Evolutionary conservation across 2,329 filamentous ascomycete species (phyloP).

Genomic region (Aspergillus sp.): DNA sequence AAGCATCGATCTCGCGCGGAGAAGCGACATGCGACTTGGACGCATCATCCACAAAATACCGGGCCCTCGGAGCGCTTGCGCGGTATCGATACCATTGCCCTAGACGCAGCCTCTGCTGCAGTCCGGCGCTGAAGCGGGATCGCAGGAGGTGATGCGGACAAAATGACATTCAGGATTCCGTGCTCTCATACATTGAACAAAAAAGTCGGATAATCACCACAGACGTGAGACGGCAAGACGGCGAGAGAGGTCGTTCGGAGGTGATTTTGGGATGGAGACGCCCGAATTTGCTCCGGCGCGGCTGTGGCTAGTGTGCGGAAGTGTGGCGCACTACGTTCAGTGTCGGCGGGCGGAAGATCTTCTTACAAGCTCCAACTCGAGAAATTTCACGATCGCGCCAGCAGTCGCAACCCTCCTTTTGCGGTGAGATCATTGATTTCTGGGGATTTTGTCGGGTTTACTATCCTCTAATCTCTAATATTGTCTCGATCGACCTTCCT

Average conservation of each 20-base stretch:
- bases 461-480: neutral
- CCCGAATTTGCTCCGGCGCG: conserved; percentile 24
- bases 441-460: too few relatives aligned
- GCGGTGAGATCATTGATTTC: too few relatives aligned
- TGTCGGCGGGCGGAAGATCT: conserved; percentile 9
- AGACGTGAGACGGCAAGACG: conserved; percentile 6
- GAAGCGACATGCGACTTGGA: conserved; percentile 6
- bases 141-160: conserved; percentile 30
- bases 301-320: conserved; percentile 26
- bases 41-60: conserved; percentile 13
- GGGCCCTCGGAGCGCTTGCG: conserved; percentile 4
- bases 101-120: conserved; percentile 18
- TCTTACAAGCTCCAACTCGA: neutral
- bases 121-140: conserved; percentile 27
- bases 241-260: neutral
- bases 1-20: neutral
- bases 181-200: conserved; percentile 21
- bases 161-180: conserved; percentile 36
- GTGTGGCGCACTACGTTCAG: conserved; percentile 29
- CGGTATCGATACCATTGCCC: conserved; percentile 24
- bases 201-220: neutral
- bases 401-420: neutral
- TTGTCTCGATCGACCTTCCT: neutral
- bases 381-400: neutral
- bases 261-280: neutral